These are phyloP conservation scores for Naegleria fowleri DNA, from an alignment of 208 protist genomes.

Conservation along the genomic window DNA sequence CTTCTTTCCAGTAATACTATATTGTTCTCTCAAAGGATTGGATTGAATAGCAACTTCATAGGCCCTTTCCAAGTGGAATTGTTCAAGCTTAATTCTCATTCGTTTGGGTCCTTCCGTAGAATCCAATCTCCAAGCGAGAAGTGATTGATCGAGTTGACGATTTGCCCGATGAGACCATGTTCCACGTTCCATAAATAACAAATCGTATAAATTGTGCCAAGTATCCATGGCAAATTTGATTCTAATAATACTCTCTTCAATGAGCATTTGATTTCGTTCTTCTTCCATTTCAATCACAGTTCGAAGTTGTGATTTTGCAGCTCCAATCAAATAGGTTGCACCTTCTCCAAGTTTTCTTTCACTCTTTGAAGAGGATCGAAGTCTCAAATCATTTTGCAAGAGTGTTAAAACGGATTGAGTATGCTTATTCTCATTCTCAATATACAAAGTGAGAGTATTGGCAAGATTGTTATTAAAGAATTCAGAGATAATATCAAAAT, in stretches of 20 bases:
- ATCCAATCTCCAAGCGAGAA: slow-evolving; percentile 28
- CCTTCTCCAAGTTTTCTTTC: background rate
- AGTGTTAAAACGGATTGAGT: background rate
- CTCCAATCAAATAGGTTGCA: background rate
- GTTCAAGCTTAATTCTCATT: slow-evolving; percentile 22
- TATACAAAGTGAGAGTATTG: background rate
- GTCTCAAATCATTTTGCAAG: background rate
- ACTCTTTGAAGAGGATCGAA: background rate
- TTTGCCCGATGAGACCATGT: background rate
- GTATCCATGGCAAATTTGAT: background rate
- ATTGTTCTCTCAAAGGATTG: background rate
- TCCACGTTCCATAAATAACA: background rate
- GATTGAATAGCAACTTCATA: slow-evolving; percentile 14
- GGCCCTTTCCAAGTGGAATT: background rate
- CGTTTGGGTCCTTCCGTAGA: slow-evolving; percentile 29
- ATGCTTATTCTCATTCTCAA: background rate
- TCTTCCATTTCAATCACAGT: background rate
- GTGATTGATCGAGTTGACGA: background rate
- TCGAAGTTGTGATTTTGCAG: background rate
- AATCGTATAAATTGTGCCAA: background rate
- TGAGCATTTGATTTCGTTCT: background rate
- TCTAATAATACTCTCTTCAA: background rate
- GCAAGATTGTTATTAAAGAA: background rate
- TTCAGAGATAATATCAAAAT: background rate
- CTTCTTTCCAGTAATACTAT: background rate